phyloP scores from a whole-genome alignment of 2,329 filamentous ascomycete genomes.

The Paraphaeosphaeria sporulosa region DNA sequence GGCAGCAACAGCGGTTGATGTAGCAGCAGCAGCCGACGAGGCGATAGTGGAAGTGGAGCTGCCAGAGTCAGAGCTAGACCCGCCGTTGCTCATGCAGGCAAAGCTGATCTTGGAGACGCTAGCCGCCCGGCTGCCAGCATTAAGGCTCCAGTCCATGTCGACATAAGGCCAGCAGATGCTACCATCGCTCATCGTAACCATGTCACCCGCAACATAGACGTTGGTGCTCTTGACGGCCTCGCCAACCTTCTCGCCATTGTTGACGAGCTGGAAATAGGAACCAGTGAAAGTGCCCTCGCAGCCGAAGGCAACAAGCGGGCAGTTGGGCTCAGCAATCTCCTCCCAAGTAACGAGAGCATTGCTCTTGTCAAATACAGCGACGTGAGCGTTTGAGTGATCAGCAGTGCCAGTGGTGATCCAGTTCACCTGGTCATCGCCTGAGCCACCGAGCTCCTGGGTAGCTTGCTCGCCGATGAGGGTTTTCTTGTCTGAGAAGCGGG shows the following conservation, averaged over 20 bases:
- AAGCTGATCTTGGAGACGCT: slow-evolving; percentile 59
- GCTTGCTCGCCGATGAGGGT: slow-evolving; percentile 64
- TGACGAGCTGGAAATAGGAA: slow-evolving; percentile 66
- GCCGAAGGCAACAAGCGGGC: slow-evolving; percentile 65
- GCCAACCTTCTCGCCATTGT: slow-evolving; percentile 61
- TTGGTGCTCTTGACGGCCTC: slow-evolving; percentile 59
- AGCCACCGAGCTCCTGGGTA: slow-evolving; percentile 60
- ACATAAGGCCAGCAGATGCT: slow-evolving; percentile 70
- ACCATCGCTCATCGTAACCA: slow-evolving; percentile 66
- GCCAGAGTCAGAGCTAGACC: slow-evolving; percentile 13
- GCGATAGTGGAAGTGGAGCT: slow-evolving; percentile 2
- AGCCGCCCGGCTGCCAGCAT: slow-evolving; percentile 45
- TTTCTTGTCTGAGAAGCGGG: slow-evolving; percentile 65
- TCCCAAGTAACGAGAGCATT: slow-evolving; percentile 68
- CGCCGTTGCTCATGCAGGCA: slow-evolving; percentile 55
- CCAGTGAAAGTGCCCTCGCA: slow-evolving; percentile 67
- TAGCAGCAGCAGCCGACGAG: slow-evolving; percentile 17
- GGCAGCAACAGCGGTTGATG: slow-evolving; percentile 13
- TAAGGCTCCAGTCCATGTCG: slow-evolving; percentile 61
- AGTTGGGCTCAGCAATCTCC: slow-evolving; percentile 64
- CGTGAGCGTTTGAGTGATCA: slow-evolving; percentile 67
- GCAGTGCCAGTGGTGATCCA: slow-evolving; percentile 63
- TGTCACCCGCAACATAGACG: slow-evolving; percentile 68
- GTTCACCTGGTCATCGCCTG: slow-evolving; percentile 66
- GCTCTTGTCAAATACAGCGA: slow-evolving; percentile 60